Conservation (phyloP, 768 basidiomycete species). For the Guyanaporus albipodus region DNA sequence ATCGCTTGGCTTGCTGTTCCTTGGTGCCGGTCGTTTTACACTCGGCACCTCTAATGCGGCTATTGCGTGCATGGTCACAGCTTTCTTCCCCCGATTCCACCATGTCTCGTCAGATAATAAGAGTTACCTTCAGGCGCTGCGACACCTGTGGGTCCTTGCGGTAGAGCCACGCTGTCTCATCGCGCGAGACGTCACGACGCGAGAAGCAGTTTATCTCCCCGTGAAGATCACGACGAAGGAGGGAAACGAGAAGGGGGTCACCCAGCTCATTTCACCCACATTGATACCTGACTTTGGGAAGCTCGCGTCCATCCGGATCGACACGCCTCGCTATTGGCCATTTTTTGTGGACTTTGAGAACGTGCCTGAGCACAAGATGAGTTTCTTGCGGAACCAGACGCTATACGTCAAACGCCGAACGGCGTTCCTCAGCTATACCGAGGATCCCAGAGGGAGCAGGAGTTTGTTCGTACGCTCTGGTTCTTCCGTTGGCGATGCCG, state of each 20-base stretch:
- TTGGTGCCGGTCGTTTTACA: conserved; percentile 90
- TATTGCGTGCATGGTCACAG: conserved; percentile 81
- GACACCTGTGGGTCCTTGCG: conserved; percentile 95
- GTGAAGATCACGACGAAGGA: conserved; percentile 83
- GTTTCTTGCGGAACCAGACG: conserved; percentile 72
- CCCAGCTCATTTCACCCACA: conserved; percentile 87
- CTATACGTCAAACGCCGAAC: conserved; percentile 90
- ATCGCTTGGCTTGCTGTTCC: conserved; percentile 86
- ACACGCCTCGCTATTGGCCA: conserved; percentile 95
- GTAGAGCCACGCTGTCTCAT: conserved; percentile 91
- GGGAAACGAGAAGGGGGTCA: conserved; percentile 54
- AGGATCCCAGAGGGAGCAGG: conserved; percentile 90
- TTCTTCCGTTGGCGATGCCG: conserved; percentile 77
- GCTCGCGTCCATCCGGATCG: conserved; percentile 77
- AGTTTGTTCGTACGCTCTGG: conserved; percentile 89
- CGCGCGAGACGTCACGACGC: conserved; percentile 88
- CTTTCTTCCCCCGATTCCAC: conserved; percentile 91
- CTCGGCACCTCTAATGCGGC: conserved; percentile 90
- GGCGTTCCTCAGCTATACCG: conserved; percentile 88
- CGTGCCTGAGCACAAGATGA: conserved; percentile 61
- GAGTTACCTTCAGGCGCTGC: conserved; percentile 85
- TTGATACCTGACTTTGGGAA: conserved; percentile 86
- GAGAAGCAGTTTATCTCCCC: conserved; percentile 88
- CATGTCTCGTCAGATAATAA: conserved; percentile 81
- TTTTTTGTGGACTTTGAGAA: conserved; percentile 77